These are phyloP conservation scores for Hypoxylon rubiginosum DNA, from an alignment of 2,329 filamentous ascomycete genomes.

Conservation along the genomic window DNA sequence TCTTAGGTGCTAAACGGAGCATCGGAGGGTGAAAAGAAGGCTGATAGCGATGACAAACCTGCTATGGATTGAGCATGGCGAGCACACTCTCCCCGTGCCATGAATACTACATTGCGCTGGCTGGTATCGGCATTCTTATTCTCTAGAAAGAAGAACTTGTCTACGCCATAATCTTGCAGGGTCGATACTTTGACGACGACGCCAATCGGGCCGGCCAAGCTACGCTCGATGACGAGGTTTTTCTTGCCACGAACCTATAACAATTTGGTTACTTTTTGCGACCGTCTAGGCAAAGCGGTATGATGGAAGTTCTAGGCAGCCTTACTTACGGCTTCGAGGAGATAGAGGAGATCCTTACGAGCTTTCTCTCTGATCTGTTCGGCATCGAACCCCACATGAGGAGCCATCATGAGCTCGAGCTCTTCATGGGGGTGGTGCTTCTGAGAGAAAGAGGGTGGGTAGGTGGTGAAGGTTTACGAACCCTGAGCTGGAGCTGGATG, in stretches of 20 bases:
- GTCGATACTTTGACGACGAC: conserved; percentile 95
- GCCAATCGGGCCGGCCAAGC: conserved; percentile 88
- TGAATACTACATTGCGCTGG: conserved; percentile 94
- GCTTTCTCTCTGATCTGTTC: conserved; percentile 84
- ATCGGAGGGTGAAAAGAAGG: conserved; percentile 7
- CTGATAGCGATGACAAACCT: conserved; percentile 69
- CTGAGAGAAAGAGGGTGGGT: conserved; percentile 26
- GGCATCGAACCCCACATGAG: conserved; percentile 77
- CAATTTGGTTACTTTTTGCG: conserved; percentile 34
- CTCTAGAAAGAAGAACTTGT: conserved; percentile 97
- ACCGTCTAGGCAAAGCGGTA: conserved; percentile 25
- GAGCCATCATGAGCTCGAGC: conserved; percentile 72
- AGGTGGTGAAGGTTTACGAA: conserved; percentile 10
- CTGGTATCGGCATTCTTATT: conserved; percentile 95
- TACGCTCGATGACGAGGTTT: conserved; percentile 93
- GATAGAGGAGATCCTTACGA: conserved; percentile 87
- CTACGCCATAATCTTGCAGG: conserved; percentile 95
- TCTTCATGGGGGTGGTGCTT: conserved; percentile 58
- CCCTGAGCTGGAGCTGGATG: conserved; percentile 24
- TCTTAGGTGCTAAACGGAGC: conserved; percentile 5
- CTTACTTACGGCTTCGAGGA: conserved; percentile 92
- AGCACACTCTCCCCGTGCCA: conserved; percentile 90
- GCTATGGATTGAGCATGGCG: conserved; percentile 87
- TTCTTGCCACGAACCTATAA: conserved; percentile 96
- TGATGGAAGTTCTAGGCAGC: conserved; percentile 39